Evolutionary conservation across 371 early-diverging fungal genomes (phyloP).

Genomic region (Mucor piriformis): DNA sequence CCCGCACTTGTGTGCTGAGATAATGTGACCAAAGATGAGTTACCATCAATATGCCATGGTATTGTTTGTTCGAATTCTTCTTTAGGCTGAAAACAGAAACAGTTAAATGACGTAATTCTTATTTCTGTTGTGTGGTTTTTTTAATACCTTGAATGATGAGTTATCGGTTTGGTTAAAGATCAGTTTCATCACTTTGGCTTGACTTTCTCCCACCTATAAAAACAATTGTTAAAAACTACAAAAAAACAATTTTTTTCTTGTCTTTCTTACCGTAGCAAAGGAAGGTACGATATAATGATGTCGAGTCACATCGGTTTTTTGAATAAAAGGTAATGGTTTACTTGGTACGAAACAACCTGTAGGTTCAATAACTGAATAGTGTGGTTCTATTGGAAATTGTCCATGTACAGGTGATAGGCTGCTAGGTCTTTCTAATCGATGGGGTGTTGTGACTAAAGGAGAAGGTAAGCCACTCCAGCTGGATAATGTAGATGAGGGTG

Average conservation of each 20-base stretch:
- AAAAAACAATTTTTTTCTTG: not conserved
- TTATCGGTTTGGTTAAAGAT: slow-evolving; percentile 18
- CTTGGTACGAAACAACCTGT: slow-evolving; percentile 17
- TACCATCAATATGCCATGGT: slow-evolving; percentile 15
- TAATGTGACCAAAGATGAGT: slow-evolving; percentile 14
- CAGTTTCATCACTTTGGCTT: slow-evolving; percentile 18
- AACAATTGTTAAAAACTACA: not conserved
- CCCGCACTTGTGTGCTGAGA: slow-evolving; percentile 20
- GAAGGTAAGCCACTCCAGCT: not conserved
- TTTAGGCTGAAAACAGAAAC: slow-evolving; percentile 11
- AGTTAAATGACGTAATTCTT: not conserved
- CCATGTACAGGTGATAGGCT: not conserved
- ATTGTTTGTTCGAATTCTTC: slow-evolving; percentile 27
- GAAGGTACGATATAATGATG: slow-evolving; percentile 23
- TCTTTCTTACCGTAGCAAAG: slow-evolving; percentile 19
- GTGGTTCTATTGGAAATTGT: not conserved
- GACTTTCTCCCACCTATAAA: slow-evolving; percentile 21
- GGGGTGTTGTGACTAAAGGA: not conserved
- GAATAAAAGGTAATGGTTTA: slow-evolving; percentile 1
- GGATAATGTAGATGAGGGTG: not conserved
- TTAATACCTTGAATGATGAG: slow-evolving; percentile 11
- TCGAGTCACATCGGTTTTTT: slow-evolving; percentile 5
- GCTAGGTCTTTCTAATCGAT: not conserved
- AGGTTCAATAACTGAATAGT: slow-evolving; percentile 4
- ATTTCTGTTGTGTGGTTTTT: not conserved